Percentiles rank a stretch among this genome's conserved stretches.
phyloP scores from a whole-genome alignment of 257 asterid genomes.

The Knoxia roxburghii region DNA sequence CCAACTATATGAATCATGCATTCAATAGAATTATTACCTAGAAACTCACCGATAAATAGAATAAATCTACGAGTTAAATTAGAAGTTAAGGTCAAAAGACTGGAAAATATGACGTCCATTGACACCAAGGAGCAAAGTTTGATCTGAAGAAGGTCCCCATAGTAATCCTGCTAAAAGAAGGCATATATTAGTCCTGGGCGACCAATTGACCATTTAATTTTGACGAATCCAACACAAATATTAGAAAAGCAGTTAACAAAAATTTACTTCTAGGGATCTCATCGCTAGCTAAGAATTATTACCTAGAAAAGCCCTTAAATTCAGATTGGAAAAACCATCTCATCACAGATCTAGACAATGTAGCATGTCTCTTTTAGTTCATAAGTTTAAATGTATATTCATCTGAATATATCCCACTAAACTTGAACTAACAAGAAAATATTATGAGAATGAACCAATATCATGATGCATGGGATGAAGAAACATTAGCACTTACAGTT shows the following conservation, averaged over 20 bases:
- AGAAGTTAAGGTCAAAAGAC: conserved; percentile 58
- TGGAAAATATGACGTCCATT: conserved; percentile 68
- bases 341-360: not conserved
- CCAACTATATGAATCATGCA: not conserved
- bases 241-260: not conserved
- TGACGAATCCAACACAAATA: not conserved
- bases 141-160: conserved; percentile 24
- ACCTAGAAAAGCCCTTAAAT: not conserved
- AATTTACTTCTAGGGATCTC: not conserved
- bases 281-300: not conserved
- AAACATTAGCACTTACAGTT: conserved; percentile 4
- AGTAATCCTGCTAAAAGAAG: conserved; percentile 18
- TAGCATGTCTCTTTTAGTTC: not conserved
- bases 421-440: not conserved
- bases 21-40: not conserved
- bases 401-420: not conserved
- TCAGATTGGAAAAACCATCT: not conserved
- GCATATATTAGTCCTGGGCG: conserved; percentile 1
- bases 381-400: not conserved
- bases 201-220: not conserved
- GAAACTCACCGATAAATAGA: conserved; percentile 56
- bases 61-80: conserved; percentile 39
- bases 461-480: not conserved
- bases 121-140: conserved; percentile 26
- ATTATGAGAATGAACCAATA: not conserved